Percentiles rank a stretch among this genome's conserved stretches.
These are phyloP conservation scores for Styphnolobium japonicum DNA, from an alignment of 306 rosid genomes.

Conservation along the genomic window DNA sequence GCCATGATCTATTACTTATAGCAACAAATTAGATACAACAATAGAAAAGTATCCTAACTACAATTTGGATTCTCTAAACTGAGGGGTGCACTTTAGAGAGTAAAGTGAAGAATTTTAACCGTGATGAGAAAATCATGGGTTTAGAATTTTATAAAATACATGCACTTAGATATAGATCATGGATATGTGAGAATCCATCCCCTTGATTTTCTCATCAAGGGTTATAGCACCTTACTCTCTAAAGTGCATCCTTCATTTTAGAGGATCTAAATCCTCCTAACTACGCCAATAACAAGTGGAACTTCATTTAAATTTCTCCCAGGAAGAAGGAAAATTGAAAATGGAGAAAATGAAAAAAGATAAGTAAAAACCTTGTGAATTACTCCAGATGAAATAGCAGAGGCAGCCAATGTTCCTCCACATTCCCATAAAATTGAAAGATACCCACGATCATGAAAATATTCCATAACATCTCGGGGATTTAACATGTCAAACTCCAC, in stretches of 20 bases:
- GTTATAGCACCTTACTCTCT: too few relatives aligned
- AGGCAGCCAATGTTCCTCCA: constrained; percentile 91
- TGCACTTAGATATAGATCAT: too few relatives aligned
- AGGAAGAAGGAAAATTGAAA: background rate
- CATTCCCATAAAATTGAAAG: constrained; percentile 96
- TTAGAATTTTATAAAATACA: too few relatives aligned
- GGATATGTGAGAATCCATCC: too few relatives aligned
- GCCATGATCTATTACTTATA: background rate
- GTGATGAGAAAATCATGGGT: too few relatives aligned
- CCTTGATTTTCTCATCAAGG: too few relatives aligned
- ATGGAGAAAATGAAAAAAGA: background rate
- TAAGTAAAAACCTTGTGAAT: constrained; percentile 66
- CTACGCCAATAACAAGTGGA: background rate
- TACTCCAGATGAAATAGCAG: constrained; percentile 90
- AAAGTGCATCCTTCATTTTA: too few relatives aligned
- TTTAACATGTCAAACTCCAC: constrained; percentile 87
- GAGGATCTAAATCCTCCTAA: too few relatives aligned
- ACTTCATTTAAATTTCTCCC: constrained; percentile 3
- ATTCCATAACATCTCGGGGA: constrained; percentile 86
- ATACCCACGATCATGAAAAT: constrained; percentile 83
- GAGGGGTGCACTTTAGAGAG: too few relatives aligned
- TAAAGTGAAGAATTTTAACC: too few relatives aligned
- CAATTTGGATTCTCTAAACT: too few relatives aligned
- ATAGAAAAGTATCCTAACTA: background rate
- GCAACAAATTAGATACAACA: background rate